Evolutionary conservation across 768 basidiomycete genomes (phyloP), one percentile per base, ranked within the genome.

Genomic region (Hygrocybe punicea): DNA sequence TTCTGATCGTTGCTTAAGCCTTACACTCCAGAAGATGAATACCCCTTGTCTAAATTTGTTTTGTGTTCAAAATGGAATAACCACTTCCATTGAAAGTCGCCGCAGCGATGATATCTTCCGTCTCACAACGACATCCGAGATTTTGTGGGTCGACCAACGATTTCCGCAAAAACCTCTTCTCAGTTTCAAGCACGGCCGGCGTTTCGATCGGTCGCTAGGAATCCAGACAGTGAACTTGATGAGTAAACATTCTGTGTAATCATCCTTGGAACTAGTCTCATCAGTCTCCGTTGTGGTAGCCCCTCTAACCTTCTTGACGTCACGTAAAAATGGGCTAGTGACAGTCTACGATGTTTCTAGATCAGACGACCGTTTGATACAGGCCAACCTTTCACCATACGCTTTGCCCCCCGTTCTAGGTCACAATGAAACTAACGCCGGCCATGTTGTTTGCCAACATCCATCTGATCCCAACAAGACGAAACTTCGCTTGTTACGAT

Each of bases 71-170:
- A 67, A 59, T 33, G 59, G 69, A 2, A 66, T 78, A 1, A 66
- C 90, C 16, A 87, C 86, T 1, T 82, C 78, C 23, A 70, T 85
- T 35, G 83, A 84, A 60, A 69, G 76, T 57, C 65, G 72, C 16
- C 60, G 60, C 6, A 64, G 69, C 5, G 77, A 82, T 57, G 65
- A 79, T 45, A 67, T 85, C 37, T 63, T 85, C 29, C 78, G 81
- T 2, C 60, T 89, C 3, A 79, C 77, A 29, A 83, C 88, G 1
- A 91, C 87, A 1, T 74, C 72, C 1, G 77, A 86, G 45, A 62
- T 91, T 14, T 60, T 85, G 13, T 92, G 90, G 89, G 66, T 91
- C 25, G 90, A 93, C 63, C 71, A 76, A 25, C 80, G 89, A 33
- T 80, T 77, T 62, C 69, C 78, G n/a, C 66, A 66, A 21, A 81